Percentiles rank a stretch among this genome's conserved stretches.
Evolutionary conservation across 2,329 filamentous ascomycete genomes (phyloP).

Genomic region (Fusarium annulatum): DNA sequence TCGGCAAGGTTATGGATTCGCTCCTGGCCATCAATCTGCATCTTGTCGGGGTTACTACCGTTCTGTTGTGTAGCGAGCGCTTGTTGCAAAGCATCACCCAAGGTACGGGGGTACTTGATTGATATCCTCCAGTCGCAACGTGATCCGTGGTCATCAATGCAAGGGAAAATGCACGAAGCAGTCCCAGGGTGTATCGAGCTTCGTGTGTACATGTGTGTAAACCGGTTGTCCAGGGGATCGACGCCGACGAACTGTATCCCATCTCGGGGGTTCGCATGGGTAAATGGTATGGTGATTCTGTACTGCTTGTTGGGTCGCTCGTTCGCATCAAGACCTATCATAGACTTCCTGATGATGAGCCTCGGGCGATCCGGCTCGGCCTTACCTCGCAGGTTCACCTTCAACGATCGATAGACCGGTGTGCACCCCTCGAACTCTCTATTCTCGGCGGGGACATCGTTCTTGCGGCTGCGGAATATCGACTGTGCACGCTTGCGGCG

Average conservation of each 20-base stretch:
- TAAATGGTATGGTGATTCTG: constrained; percentile 77
- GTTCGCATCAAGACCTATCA: constrained; percentile 44
- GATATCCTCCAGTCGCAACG: constrained; percentile 89
- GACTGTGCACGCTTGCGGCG: constrained; percentile 73
- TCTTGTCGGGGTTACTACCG: constrained; percentile 50
- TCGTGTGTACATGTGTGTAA: constrained; percentile 91
- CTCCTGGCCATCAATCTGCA: constrained; percentile 56
- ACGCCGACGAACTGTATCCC: constrained; percentile 93
- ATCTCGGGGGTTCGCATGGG: constrained; percentile 79
- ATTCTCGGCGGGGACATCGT: constrained; percentile 65
- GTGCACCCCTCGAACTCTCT: constrained; percentile 67
- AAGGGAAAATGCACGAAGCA: constrained; percentile 90
- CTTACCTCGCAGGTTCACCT: constrained; percentile 56
- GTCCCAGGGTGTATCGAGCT: constrained; percentile 82
- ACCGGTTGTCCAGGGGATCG: constrained; percentile 81
- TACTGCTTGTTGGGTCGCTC: constrained; percentile 59
- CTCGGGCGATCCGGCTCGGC: constrained; percentile 54
- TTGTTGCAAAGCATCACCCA: constrained; percentile 78
- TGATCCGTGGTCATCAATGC: constrained; percentile 85
- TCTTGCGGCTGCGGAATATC: constrained; percentile 61
- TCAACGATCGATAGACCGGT: constrained; percentile 65
- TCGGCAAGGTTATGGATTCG: constrained; percentile 64
- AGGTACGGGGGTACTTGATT: constrained; percentile 84
- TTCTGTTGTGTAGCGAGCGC: constrained; percentile 57
- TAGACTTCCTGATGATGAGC: constrained; percentile 59